Base-by-base conservation (phyloP, 1,284 basidiomycete genomes). In the Flammula alnicola region DNA sequence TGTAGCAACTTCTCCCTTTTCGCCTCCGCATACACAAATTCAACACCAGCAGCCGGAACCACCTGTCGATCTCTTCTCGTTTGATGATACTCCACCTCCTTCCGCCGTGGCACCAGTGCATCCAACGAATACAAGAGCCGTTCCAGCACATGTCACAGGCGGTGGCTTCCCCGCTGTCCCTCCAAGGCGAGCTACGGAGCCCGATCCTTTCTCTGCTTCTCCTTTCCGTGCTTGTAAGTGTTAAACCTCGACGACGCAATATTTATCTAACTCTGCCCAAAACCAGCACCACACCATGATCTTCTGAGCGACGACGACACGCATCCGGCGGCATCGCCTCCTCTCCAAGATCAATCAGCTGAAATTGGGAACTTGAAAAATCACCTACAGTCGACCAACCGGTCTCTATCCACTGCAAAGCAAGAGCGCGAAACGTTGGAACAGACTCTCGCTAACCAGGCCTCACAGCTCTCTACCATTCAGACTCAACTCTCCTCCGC, bases 301-400 rank as follows among this genome's bases (percentile, higher is more conserved):
- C 73, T 89, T 47, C 77, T 94, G 39, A 87, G 84, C 55, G 91
- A 93, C 40, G 83, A 88, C 7, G 73, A 71, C 33, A 54, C 55
- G 16, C 46, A 49, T 31, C 44, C 68, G 1, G 67, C 77, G 3
- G 55, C 73, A 0, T 74, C 83, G 12, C 72, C 79, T 37, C 74
- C 80, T 25, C 63, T 88, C 2, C 81, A 87, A 8, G 83, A 90
- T 58, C 77, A 80, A 52, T 87, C 86, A 35, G 87, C 85, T 2
- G 90, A 95, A 61, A 86, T 95, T 37, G 93, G 92, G 6, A 95
- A 96, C 63, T 70, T 84, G 25, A 87, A 86, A 67, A 95, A 93
- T 60, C 89, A 95, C 61, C 72, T 95, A 29, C 77, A 79, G 56
- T 93, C 90, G n/a, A 95, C 92, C 2, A 86, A 79, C 40, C 80